These are phyloP conservation scores for Madurella mycetomatis DNA, from an alignment of 2,329 filamentous ascomycete genomes.

Conservation along the genomic window DNA sequence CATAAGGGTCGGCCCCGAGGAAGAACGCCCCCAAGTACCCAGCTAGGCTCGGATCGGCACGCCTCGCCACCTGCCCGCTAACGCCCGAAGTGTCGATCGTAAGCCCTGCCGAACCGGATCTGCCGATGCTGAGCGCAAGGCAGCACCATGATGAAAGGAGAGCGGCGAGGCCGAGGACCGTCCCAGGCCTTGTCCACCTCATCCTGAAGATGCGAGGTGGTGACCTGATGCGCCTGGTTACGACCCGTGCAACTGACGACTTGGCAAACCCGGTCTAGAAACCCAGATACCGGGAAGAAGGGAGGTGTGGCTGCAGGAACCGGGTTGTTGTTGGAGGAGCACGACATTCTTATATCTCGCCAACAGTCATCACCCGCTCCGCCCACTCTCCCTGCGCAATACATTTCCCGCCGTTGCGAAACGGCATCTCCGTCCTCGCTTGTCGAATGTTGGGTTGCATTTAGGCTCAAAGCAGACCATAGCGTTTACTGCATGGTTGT, in stretches of 20 bases:
- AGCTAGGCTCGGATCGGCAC: conserved; percentile 38
- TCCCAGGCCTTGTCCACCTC: not conserved
- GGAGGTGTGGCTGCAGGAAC: conserved; percentile 12
- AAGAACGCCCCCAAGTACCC: conserved; percentile 54
- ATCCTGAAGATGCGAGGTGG: conserved; percentile 1
- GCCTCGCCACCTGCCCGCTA: conserved; percentile 27
- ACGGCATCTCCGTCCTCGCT: conserved; percentile 17
- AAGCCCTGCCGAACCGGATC: not conserved
- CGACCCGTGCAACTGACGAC: not conserved
- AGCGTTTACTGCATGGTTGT: not conserved
- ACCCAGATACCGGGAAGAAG: conserved; percentile 14
- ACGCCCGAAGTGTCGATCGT: conserved; percentile 26
- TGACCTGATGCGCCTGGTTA: not conserved
- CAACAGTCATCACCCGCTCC: not conserved
- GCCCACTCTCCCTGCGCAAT: not conserved
- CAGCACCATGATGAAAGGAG: conserved; percentile 12
- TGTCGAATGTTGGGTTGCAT: conserved; percentile 13
- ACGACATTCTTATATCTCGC: conserved; percentile 11
- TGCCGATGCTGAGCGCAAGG: conserved; percentile 13
- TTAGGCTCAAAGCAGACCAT: conserved; percentile 18
- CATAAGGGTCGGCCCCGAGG: conserved; percentile 47
- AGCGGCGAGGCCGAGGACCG: not conserved
- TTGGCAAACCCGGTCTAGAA: not conserved
- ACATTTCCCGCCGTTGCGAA: not conserved
- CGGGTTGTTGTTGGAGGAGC: not conserved